Evolutionary conservation across 169 alveolate species (phyloP), one percentile per base, ranked within the genome.

Genomic region (Theileria parva): DNA sequence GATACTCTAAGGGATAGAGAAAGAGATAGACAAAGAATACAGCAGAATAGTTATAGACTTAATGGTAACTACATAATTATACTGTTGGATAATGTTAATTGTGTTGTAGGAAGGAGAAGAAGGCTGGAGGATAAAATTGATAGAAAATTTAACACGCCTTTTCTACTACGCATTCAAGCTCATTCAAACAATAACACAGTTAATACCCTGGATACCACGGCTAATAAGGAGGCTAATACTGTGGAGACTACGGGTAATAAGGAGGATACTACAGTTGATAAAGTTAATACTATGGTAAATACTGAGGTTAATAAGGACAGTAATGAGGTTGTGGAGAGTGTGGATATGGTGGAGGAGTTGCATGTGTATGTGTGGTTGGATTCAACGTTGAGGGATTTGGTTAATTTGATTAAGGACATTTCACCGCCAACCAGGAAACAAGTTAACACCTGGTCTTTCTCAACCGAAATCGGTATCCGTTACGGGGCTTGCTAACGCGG

Each of bases 301-400:
- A n/a, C n/a, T n/a, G n/a, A n/a, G n/a, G n/a, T n/a, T n/a, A n/a
- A n/a, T n/a, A n/a, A n/a, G n/a, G n/a, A n/a, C n/a, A n/a, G n/a
- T n/a, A n/a, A n/a, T n/a, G n/a, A n/a, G n/a, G n/a, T n/a, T n/a
- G n/a, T n/a, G n/a, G n/a, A n/a, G n/a, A n/a, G n/a, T n/a, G n/a
- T n/a, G n/a, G n/a, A n/a, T n/a, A n/a, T n/a, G n/a, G n/a, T n/a
- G n/a, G 85, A 44, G 48, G 71, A 69, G 19, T 68, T 81, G 51
- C 88, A 81, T 48, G 77, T 81, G 0, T 81, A 81, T 32, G 53
- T 81, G 2, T 81, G 88, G 88, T 15, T 50, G 6, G 88, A 81
- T 67, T 64, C 69, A 13, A 81, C 79, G 3, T 72, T 81, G 21
- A 12, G 85, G 7, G 88, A 81, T 37, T 30, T 81, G 27, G 85